These are phyloP conservation scores for Paecilomyces fulvus DNA, from an alignment of 2,329 filamentous ascomycete genomes.

Conservation along the genomic window DNA sequence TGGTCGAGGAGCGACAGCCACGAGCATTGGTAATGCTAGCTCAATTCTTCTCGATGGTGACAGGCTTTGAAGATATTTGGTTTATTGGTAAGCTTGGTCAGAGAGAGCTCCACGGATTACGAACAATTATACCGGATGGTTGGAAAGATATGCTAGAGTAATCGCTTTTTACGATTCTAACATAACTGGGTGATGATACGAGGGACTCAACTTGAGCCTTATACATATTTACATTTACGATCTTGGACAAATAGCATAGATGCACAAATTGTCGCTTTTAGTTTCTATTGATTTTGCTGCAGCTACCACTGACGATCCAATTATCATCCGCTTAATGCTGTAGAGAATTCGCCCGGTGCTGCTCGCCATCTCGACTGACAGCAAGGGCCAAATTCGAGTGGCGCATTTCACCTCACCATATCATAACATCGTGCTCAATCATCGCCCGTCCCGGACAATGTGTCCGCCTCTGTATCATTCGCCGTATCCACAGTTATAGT, in stretches of 20 bases:
- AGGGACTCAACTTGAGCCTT: neutral
- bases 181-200: neutral
- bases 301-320: neutral
- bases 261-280: neutral
- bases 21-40: constrained; percentile 26
- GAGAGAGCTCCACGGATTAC: constrained; percentile 15
- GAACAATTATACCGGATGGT: constrained; percentile 12
- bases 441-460: neutral
- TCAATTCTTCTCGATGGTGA: constrained; percentile 21
- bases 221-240: neutral
- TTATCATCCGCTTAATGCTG: neutral
- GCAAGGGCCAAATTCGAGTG: neutral
- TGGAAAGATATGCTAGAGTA: constrained; percentile 17
- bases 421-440: neutral
- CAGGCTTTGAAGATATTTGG: constrained; percentile 11
- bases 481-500: neutral
- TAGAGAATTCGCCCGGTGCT: too few relatives aligned
- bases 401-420: neutral
- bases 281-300: neutral
- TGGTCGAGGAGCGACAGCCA: constrained; percentile 20
- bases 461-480: too few relatives aligned
- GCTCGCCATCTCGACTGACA: too few relatives aligned
- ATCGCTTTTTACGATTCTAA: constrained; percentile 3
- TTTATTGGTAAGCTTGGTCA: constrained; percentile 13
- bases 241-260: neutral